A percentile compares a stretch with the other conserved stretches of the same genome.
Conservation (phyloP, 148 eudicot species). For the Cornus controversa region DNA sequence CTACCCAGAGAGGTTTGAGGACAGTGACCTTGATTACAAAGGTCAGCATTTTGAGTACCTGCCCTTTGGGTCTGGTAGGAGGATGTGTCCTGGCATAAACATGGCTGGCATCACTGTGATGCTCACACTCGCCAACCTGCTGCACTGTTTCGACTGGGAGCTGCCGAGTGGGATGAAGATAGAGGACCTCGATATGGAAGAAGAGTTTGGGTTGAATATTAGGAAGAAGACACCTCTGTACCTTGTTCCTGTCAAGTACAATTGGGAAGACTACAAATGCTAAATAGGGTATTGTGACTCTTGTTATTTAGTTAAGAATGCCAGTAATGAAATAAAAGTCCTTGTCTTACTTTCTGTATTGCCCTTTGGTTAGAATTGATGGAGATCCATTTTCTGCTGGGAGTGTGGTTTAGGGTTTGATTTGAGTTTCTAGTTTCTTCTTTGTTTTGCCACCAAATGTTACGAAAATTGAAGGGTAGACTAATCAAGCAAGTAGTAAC, state of each 20-base stretch:
- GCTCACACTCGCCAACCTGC: background rate
- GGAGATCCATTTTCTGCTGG: too few relatives aligned
- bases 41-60: conserved; percentile 2
- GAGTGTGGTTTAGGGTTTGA: too few relatives aligned
- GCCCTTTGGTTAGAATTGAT: too few relatives aligned
- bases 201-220: background rate
- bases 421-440: too few relatives aligned
- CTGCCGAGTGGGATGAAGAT: conserved; percentile 6
- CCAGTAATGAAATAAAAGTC: too few relatives aligned
- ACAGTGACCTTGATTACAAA: background rate
- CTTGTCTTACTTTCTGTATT: too few relatives aligned
- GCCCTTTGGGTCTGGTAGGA: conserved; percentile 9
- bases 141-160: conserved; percentile 4
- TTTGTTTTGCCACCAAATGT: too few relatives aligned
- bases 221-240: background rate
- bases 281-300: too few relatives aligned
- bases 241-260: conserved; percentile 10
- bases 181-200: conserved; percentile 4
- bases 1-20: conserved; percentile 5
- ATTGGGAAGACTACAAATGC: background rate
- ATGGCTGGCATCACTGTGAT: background rate
- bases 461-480: too few relatives aligned
- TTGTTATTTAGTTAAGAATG: too few relatives aligned
- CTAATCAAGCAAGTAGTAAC: too few relatives aligned
- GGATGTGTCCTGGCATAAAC: background rate